Base-by-base conservation (phyloP, 352 stramenopile species). In the Globisporangium carolinianum region DNA sequence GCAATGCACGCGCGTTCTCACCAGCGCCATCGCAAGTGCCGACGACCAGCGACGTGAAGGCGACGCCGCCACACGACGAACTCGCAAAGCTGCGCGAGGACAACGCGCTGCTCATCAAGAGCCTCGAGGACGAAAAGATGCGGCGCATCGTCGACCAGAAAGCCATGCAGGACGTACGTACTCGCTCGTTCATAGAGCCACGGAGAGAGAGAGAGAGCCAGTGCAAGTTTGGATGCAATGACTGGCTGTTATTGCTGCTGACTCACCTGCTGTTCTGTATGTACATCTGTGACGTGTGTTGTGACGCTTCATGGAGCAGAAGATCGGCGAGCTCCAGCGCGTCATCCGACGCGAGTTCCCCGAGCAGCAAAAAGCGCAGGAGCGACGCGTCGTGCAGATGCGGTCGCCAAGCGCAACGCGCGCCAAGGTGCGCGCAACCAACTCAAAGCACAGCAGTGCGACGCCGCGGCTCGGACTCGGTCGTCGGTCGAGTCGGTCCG, bases 241-340 rank as follows among this genome's bases (percentile, higher is more conserved):
- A 3, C 24, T 32, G 24, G 17, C 14, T 15, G 15, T 7, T 39
- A 2, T 36, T 54, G 17, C 10, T 38, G 11, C 45, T 2, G 9
- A n/a, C 36, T 60, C 14, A 32, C 24, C 1, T 32, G 24, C 24
- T 32, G 24, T 32, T 32, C 24, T 32, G 24, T 3, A 32, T 32
- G 24, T 32, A 32, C 3, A 32, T 32, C 24, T 32, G 24, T 32
- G 24, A 32, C 24, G 24, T 32, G 24, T 32, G 24, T 32, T 32
- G 24, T n/a, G 39, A 6, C 53, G 32, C 10, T 6, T 51, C 18
- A 32, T 53, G 4, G 4, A 17, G 24, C 42, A 86, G 72, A 86
- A 86, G 80, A 89, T 89, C 59, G 71, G 86, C 54, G 79, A 89
- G 66, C 72, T 89, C 35, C 76, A 87, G 58, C 66, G 69, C 5